Evolutionary conservation across 2,329 filamentous ascomycete genomes (phyloP).

Genomic region (Juglanconis oblonga): DNA sequence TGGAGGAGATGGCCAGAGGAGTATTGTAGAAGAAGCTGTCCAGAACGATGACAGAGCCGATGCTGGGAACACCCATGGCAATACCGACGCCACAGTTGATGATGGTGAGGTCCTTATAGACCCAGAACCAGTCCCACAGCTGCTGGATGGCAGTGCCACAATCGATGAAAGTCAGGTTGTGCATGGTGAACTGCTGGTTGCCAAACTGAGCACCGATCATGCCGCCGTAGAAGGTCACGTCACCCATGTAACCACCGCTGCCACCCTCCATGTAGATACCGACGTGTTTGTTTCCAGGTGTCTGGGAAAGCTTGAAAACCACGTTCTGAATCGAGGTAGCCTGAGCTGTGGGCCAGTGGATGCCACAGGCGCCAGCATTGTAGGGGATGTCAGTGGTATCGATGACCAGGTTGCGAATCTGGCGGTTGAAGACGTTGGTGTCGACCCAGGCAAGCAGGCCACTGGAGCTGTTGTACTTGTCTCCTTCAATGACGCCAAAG

Average conservation of each 20-base stretch:
- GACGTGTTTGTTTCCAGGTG: constrained; percentile 45
- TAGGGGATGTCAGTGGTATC: constrained; percentile 53
- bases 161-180: constrained; percentile 63
- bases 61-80: constrained; percentile 61
- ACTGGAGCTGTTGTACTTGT: constrained; percentile 37
- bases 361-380: constrained; percentile 42
- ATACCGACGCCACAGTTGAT: constrained; percentile 62
- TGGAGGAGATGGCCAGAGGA: constrained; percentile 64
- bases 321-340: constrained; percentile 60
- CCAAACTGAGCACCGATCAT: constrained; percentile 55
- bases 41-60: constrained; percentile 72
- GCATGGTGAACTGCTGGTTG: constrained; percentile 69
- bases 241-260: constrained; percentile 64
- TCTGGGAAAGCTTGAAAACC: constrained; percentile 48
- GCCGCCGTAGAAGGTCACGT: constrained; percentile 70
- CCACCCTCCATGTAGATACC: constrained; percentile 64
- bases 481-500: constrained; percentile 46
- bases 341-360: constrained; percentile 70
- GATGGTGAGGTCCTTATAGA: constrained; percentile 64
- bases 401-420: constrained; percentile 56
- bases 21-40: constrained; percentile 70
- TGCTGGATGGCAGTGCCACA: constrained; percentile 65
- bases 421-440: constrained; percentile 60
- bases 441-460: constrained; percentile 45
- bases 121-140: constrained; percentile 76